Percentiles rank a stretch among this genome's conserved stretches.
Evolutionary conservation across 202 grass and related monocot genomes (phyloP).

Genomic region (Sporobolus alterniflorus): DNA sequence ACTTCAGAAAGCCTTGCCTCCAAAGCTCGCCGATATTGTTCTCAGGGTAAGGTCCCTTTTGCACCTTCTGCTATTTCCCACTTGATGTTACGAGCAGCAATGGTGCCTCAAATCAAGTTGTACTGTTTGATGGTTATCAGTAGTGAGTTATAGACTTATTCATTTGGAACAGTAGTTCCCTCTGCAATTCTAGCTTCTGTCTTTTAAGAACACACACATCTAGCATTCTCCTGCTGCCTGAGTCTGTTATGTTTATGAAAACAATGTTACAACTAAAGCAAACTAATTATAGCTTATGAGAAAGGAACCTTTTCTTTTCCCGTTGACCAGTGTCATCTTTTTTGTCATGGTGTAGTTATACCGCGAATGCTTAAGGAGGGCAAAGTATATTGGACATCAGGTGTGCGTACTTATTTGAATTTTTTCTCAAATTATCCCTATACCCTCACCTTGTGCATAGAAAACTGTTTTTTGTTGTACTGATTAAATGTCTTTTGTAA

Average conservation of each 20-base stretch:
- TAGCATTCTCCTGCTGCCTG: not conserved
- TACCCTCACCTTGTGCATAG: not conserved
- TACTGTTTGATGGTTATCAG: constrained; percentile 13
- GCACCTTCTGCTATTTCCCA: not conserved
- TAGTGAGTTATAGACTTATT: constrained; percentile 13
- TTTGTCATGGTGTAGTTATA: constrained; percentile 71
- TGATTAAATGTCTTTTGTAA: constrained; percentile 34
- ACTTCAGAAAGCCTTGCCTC: constrained; percentile 83
- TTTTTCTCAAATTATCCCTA: not conserved
- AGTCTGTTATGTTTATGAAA: constrained; percentile 15
- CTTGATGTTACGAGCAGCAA: not conserved
- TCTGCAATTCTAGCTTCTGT: constrained; percentile 2
- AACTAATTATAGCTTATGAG: not conserved
- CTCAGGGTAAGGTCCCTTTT: constrained; percentile 62
- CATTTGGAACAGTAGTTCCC: not conserved
- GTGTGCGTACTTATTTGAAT: constrained; percentile 36
- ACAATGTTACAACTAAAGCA: not conserved
- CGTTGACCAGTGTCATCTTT: constrained; percentile 22
- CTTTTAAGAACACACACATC: constrained; percentile 15
- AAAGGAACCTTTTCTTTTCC: not conserved
- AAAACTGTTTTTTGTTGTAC: not conserved
- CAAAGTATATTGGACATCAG: constrained; percentile 86
- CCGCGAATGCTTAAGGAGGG: constrained; percentile 86
- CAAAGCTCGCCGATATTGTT: constrained; percentile 91
- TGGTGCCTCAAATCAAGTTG: constrained; percentile 2